Evolutionary conservation across 2,329 filamentous ascomycete genomes (phyloP), one percentile per base, ranked within the genome.

Genomic region (Cladosporium sp.): DNA sequence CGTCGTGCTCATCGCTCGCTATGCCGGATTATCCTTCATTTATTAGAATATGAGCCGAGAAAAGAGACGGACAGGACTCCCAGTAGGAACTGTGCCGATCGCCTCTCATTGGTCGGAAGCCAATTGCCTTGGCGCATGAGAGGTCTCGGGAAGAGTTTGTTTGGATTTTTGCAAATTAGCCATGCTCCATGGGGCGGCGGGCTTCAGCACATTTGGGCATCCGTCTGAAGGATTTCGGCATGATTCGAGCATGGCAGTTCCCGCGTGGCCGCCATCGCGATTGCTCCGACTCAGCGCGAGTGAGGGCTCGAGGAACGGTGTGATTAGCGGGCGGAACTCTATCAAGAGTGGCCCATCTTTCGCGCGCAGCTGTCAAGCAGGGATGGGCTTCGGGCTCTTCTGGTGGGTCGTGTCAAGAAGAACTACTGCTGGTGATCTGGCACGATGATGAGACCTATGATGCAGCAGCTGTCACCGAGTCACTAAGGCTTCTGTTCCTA

Each of bases 171-270:
- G 50, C 28, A 29, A 55, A 53, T 53, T 53, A 53, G 50, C 52
- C 52, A 55, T 55, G 40, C 40, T 46, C 40, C 40, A 16, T 46
- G 40, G 23, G 23, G 23, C 23, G 23, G 52, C 12, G 26, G 31
- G 10, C 18, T 33, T 55, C 31, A 5, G 52, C 52, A 31, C 52
- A 55, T 55, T 57, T 40, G 55, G 33, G 55, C 29, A 37, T 23
- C 33, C 33, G 55, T 57, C 33, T n/a, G 55, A 57, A 57, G 33
- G 55, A 57, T 57, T 56, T n/a, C 33, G 33, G 55, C 55, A 57
- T 40, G 31, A 40, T 40, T 33, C 31, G 33, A 57, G 55, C 33
- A 57, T 57, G 55, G 55, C 33, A 57, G 33, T 37, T 57, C 55
- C 31, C 55, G 55, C 55, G 33, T 57, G 55, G 16, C 10, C n/a